These are phyloP conservation scores for Neocatenulostroma microsporum DNA, from an alignment of 2,329 filamentous ascomycete genomes.

Conservation along the genomic window DNA sequence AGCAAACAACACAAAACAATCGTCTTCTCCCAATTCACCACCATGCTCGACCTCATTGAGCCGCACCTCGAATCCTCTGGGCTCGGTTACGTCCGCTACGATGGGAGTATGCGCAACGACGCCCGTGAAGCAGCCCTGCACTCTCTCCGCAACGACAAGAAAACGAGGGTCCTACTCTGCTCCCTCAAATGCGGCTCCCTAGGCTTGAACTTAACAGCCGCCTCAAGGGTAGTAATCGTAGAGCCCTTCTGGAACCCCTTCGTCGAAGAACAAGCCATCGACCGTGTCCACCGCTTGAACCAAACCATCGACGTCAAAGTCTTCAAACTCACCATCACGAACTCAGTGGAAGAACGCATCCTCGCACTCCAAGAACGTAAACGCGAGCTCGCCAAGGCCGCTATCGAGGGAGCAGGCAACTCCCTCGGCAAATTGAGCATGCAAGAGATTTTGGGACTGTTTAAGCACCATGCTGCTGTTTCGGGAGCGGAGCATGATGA, in stretches of 20 bases:
- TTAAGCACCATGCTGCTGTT: constrained; percentile 58
- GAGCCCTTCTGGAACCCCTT: constrained; percentile 99
- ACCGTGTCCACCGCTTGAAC: constrained; percentile 95
- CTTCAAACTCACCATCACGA: constrained; percentile 82
- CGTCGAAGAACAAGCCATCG: constrained; percentile 97
- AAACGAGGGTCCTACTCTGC: constrained; percentile 77
- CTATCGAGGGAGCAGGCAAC: constrained; percentile 69
- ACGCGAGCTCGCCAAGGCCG: constrained; percentile 78
- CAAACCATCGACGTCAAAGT: constrained; percentile 92
- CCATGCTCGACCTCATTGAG: constrained; percentile 93
- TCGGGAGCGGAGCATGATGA: constrained; percentile 27
- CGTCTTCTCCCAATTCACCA: constrained; percentile 96
- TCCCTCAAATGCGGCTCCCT: constrained; percentile 89
- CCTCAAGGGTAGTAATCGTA: constrained; percentile 84
- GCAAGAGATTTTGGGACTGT: constrained; percentile 88
- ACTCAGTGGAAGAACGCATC: constrained; percentile 88
- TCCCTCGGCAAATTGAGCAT: constrained; percentile 78
- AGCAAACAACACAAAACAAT: constrained; percentile 86
- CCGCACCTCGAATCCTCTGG: constrained; percentile 72
- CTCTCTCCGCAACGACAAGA: constrained; percentile 63
- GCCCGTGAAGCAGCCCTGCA: constrained; percentile 78
- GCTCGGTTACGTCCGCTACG: constrained; percentile 80
- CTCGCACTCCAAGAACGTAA: constrained; percentile 93
- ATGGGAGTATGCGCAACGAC: constrained; percentile 92
- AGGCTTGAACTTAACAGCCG: constrained; percentile 88